phyloP scores from a whole-genome alignment of 345 rosid genomes.

The Litchi chinensis region DNA sequence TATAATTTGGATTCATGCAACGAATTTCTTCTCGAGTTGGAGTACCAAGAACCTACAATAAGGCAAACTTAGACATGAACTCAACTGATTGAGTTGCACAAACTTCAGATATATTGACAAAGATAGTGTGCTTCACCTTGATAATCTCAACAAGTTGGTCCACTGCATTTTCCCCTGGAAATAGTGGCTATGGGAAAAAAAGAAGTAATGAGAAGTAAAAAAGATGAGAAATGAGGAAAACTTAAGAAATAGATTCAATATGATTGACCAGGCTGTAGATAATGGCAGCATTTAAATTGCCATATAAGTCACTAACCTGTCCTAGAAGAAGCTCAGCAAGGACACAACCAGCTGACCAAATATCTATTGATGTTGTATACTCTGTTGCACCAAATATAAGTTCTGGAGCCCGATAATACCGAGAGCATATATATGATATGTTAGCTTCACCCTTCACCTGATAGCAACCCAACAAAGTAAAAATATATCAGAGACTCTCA shows the following conservation, averaged over 20 bases:
- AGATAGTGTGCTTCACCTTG: conserved; percentile 45
- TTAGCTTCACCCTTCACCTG: conserved; percentile 84
- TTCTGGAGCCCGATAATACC: conserved; percentile 89
- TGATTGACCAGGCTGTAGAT: not conserved
- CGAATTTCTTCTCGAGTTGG: conserved; percentile 92
- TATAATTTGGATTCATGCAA: conserved; percentile 91
- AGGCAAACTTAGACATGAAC: conserved; percentile 15
- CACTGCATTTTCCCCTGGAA: conserved; percentile 84
- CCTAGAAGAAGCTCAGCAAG: conserved; percentile 87
- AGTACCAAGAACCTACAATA: conserved; percentile 80
- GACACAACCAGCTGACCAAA: conserved; percentile 95
- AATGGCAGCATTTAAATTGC: not conserved
- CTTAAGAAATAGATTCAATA: conserved; percentile 2
- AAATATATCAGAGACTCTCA: not conserved
- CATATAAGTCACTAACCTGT: conserved; percentile 48
- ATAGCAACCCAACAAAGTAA: conserved; percentile 16
- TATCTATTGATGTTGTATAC: conserved; percentile 80
- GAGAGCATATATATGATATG: conserved; percentile 83
- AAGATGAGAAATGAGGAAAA: not conserved
- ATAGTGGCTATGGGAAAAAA: conserved; percentile 54
- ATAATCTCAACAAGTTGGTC: conserved; percentile 89
- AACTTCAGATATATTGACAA: not conserved
- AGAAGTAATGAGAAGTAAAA: not conserved
- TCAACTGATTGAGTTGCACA: conserved; percentile 1
- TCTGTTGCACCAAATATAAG: conserved; percentile 84